Percentiles rank a stretch among this genome's conserved stretches.
phyloP scores from a whole-genome alignment of 108 stramenopile genomes.

The Cyclotella distinguenda region DNA sequence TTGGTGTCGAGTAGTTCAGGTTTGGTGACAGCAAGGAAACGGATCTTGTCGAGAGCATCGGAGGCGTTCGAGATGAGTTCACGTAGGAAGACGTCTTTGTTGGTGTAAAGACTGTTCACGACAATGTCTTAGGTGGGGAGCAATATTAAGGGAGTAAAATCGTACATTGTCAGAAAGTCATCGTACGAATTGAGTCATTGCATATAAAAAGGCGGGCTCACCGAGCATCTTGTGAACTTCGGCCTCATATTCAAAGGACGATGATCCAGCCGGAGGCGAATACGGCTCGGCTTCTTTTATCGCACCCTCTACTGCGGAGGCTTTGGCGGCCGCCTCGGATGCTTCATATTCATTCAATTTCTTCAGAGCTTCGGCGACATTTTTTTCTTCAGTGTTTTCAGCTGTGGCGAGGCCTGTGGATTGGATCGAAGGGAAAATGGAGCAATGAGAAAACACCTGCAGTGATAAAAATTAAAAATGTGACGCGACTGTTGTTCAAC shows the following conservation, averaged over 20 bases:
- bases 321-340: slow-evolving; percentile 40
- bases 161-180: no score
- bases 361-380: no score
- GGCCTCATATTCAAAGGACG: slow-evolving; percentile 89
- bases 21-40: slow-evolving; percentile 91
- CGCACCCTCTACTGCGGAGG: slow-evolving; percentile 30
- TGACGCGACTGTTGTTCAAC: background rate
- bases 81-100: slow-evolving; percentile 96
- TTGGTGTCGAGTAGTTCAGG: slow-evolving; percentile 75
- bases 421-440: background rate
- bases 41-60: slow-evolving; percentile 98
- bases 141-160: no score
- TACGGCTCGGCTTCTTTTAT: slow-evolving; percentile 28
- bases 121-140: no score
- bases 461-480: background rate
- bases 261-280: slow-evolving; percentile 39
- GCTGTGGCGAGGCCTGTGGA: slow-evolving; percentile 20
- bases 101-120: slow-evolving; percentile 99
- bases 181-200: no score
- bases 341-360: no score
- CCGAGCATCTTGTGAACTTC: slow-evolving; percentile 98
- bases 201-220: no score
- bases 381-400: slow-evolving; percentile 35
- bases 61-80: slow-evolving; percentile 98
- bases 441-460: no score